These are phyloP conservation scores for Trichomonas gallinae DNA, from an alignment of 208 protist species.

Conservation along the genomic window DNA sequence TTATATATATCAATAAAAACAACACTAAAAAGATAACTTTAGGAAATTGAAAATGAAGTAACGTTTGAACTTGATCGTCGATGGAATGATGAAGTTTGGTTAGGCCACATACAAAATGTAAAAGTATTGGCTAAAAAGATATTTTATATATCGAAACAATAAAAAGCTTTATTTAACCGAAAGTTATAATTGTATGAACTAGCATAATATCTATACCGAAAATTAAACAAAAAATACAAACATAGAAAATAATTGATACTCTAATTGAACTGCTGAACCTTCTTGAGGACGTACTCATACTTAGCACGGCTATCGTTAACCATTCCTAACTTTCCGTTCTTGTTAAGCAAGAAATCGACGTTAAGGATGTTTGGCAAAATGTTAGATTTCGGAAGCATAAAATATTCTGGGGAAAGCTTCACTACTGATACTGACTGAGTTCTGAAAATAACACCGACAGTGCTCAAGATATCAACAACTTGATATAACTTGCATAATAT, in stretches of 20 bases:
- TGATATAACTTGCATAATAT: conserved; percentile 8
- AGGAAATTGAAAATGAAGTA: no score
- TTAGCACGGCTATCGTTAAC: background rate
- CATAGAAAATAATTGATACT: background rate
- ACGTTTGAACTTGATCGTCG: no score
- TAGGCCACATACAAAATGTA: no score
- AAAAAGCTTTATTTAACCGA: no score
- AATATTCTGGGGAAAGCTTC: background rate
- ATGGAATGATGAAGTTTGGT: no score
- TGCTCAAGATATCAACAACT: background rate
- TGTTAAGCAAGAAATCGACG: background rate
- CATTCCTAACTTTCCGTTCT: background rate
- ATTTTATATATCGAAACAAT: no score
- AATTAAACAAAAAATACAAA: background rate
- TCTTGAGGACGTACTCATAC: background rate
- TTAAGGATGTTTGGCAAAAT: background rate
- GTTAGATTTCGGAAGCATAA: background rate
- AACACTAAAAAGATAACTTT: no score
- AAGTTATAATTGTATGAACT: background rate
- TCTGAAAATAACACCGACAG: background rate
- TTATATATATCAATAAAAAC: no score
- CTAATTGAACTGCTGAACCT: background rate
- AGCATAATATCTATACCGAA: background rate
- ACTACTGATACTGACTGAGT: background rate
- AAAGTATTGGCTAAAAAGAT: no score